Conservation (phyloP, 306 rosid species). For the Lathyrus tuberosus region DNA sequence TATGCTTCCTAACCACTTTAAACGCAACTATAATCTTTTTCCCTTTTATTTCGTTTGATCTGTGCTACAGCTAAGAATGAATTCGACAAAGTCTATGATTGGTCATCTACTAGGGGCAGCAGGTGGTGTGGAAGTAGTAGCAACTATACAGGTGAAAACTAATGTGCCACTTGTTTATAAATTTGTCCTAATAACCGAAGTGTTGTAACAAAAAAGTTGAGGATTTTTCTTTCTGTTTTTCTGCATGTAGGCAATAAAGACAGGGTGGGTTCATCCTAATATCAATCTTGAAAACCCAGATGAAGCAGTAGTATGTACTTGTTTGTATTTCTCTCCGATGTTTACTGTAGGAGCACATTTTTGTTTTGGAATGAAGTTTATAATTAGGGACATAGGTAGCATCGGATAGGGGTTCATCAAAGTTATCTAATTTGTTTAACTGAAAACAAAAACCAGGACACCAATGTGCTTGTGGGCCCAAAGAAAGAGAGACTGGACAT, state of each 20-base stretch:
- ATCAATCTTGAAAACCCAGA: conserved; percentile 86
- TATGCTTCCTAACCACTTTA: not conserved
- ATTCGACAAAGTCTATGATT: conserved; percentile 90
- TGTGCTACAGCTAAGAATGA: conserved; percentile 62
- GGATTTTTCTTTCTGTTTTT: conserved; percentile 8
- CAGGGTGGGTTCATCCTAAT: conserved; percentile 96
- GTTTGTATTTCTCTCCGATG: too few relatives aligned
- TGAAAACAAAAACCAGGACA: too few relatives aligned
- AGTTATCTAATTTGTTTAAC: too few relatives aligned
- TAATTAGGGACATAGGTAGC: too few relatives aligned
- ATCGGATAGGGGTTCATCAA: too few relatives aligned
- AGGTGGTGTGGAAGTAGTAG: conserved; percentile 93
- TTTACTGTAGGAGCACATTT: too few relatives aligned
- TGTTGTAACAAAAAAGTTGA: conserved; percentile 1
- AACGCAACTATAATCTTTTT: not conserved
- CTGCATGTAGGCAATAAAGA: conserved; percentile 67
- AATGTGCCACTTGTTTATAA: not conserved
- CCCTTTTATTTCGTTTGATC: not conserved
- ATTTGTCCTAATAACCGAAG: conserved; percentile 4
- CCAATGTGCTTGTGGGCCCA: too few relatives aligned
- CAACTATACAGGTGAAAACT: conserved; percentile 67
- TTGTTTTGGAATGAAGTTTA: too few relatives aligned
- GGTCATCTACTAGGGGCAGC: conserved; percentile 96
- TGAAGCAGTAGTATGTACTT: conserved; percentile 70
- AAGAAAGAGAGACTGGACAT: too few relatives aligned